phyloP scores from a whole-genome alignment of 306 rosid species.

The Hippophae tibetana region DNA sequence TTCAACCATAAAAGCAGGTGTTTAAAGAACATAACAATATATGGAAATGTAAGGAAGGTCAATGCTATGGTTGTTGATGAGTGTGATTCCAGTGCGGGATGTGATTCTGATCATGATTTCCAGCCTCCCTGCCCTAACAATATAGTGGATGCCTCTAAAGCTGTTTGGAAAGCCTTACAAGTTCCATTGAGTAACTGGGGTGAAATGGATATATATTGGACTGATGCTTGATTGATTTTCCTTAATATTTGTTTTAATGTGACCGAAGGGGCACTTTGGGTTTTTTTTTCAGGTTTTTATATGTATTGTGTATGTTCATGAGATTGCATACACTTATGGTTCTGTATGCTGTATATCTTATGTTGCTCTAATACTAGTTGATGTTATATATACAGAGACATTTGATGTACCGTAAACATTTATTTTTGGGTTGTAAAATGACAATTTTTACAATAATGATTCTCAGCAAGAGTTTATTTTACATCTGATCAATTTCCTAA shows the following conservation, averaged over 20 bases:
- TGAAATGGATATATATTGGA: not conserved
- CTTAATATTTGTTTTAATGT: too few species aligned
- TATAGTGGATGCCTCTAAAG: not conserved
- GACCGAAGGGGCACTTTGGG: too few species aligned
- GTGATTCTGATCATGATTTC: not conserved
- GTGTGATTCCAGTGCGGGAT: not conserved
- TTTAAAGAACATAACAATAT: not conserved
- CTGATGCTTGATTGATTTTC: not conserved
- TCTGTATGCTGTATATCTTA: too few species aligned
- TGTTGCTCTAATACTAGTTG: too few species aligned
- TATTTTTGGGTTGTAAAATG: too few species aligned
- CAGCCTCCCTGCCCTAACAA: not conserved
- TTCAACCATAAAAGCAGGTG: not conserved
- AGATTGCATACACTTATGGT: too few species aligned
- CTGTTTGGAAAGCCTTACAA: not conserved
- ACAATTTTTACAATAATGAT: too few species aligned
- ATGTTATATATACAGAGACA: too few species aligned
- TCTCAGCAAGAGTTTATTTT: too few species aligned
- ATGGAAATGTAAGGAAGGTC: not conserved
- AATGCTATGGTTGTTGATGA: not conserved
- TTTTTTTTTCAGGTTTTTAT: too few species aligned
- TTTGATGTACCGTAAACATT: too few species aligned
- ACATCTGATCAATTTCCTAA: not conserved
- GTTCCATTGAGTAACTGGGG: not conserved
- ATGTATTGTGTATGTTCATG: too few species aligned